Base-by-base conservation (phyloP, 2,329 filamentous ascomycete genomes). In the Penicillium janthinellum region DNA sequence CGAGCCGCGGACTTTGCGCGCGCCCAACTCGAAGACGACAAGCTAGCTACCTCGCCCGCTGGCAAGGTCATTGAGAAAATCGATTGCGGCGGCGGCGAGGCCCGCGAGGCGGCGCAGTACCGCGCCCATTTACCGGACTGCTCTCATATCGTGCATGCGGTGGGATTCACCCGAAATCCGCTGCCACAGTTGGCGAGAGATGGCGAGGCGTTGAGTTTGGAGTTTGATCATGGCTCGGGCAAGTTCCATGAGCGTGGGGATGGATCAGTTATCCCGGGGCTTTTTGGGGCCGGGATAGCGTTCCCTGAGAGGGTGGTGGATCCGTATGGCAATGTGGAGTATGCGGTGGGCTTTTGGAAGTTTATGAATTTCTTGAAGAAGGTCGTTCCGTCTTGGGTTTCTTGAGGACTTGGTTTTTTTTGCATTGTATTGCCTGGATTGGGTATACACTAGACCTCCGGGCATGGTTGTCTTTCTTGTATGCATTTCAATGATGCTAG, bases 231-330 rank as follows among this genome's bases (percentile, higher is more conserved):
- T 57, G 71, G 54, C 57, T 77, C 59, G 38, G 81, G 83, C 4
- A 73, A 71, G 1, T 86, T 87, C 66, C 73, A 78, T 38, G 81
- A 85, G 48, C 41, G 2, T 49, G 72, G 70, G 3, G 69, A 73
- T 7, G 75, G 77, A 2, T 63, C 73, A 34, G 73, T 72, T 28
- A 71, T 87, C 20, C 81, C 79, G 1, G 84, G 84, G 0, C 66
- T 88, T 17, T 86, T 82, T 67, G 86, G 84, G 2, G 86, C 85
- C 0, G 86, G 86, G 0, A 88, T 89, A 65, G 86, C 86, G 0
- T 89, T 84, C 66, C 86, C 86, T 0, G 84, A 88, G 68, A 76
- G 79, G 25, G 85, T 88, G 5, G 80, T 80, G 8, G 86, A 88
- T 75, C 86, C 85, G 0, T 74, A 81, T 42, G 85, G 86, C 0